phyloP scores from a whole-genome alignment of 306 rosid species.

The Calophaca sinica region DNA sequence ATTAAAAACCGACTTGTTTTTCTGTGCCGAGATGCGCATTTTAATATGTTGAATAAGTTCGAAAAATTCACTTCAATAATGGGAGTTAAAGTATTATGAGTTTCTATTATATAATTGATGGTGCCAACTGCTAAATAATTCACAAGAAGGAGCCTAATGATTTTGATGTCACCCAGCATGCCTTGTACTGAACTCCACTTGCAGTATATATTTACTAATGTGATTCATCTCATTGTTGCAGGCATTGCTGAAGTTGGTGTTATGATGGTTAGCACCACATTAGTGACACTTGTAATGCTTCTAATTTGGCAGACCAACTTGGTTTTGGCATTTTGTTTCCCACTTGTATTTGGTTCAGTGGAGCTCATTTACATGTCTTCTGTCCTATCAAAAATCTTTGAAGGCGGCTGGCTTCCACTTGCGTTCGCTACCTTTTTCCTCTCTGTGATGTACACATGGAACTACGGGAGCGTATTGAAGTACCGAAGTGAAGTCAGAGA shows the following conservation, averaged over 20 bases:
- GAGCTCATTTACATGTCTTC: conserved; percentile 86
- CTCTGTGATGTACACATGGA: conserved; percentile 95
- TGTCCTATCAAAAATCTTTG: conserved; percentile 71
- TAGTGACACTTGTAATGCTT: conserved; percentile 94
- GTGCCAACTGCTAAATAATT: not conserved
- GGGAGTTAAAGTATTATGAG: not conserved
- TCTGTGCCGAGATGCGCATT: conserved; percentile 2
- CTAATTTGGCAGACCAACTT: conserved; percentile 95
- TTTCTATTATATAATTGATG: too few relatives aligned
- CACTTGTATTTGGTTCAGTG: conserved; percentile 78
- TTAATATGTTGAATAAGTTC: conserved; percentile 10
- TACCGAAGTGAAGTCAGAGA: conserved; percentile 83
- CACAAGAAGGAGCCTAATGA: conserved; percentile 6
- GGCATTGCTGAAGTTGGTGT: conserved; percentile 99
- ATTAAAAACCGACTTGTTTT: not conserved
- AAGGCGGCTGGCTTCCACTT: conserved; percentile 98
- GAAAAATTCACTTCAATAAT: conserved; percentile 2
- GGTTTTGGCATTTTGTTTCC: conserved; percentile 74
- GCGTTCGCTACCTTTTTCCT: conserved; percentile 84
- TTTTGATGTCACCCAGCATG: not conserved
- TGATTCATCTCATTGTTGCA: conserved; percentile 47
- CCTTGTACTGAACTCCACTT: not conserved
- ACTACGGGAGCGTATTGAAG: conserved; percentile 95
- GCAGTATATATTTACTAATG: conserved; percentile 39
- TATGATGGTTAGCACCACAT: conserved; percentile 90